Evolutionary conservation across 331 rosid species (phyloP), one percentile per base, ranked within the genome.

Genomic region (Saraca asoca): DNA sequence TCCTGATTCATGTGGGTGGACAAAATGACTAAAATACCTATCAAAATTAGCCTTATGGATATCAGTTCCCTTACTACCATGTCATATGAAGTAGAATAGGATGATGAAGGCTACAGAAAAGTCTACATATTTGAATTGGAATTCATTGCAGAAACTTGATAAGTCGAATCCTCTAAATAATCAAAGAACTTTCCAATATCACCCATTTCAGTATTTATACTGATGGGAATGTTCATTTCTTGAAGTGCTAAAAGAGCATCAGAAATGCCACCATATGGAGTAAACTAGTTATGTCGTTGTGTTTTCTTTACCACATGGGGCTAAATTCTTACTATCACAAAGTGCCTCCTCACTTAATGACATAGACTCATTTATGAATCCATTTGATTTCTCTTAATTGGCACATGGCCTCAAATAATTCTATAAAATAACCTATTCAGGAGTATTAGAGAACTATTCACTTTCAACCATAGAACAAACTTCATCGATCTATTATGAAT

Each of bases 61-160:
- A 68, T 80, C 92, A 48, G 85, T 83, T 76, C 81, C 78, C 58
- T 69, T 79, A 14, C 72, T 62, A 79, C 80, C 66, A 79, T 81
- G 75, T 74, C 74, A 78, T 51, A 80, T 17, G 62, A 79, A 54
- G 68, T 37, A 75, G 80, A 80, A 73, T 64, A 61, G 48, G 86
- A 79, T 5, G 82, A 75, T 18, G 85, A 80, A 57, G 86, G 84
- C 78, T 69, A 83, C 31, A 66, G 58, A 66, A 73, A 72, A 66
- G 78, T 64, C 68, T 75, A 59, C 17, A 79, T 76, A 64, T 75
- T 70, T 53, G 58, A 75, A 69, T 53, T 64, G 62, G 86, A 74
- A 59, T 62, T 59, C 77, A 70, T 66, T 58, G 62, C 77, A 53
- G 77, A 61, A 74, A 64, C 81, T 67, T 76, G 84, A 16, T 57